Conservation (phyloP, 2,329 filamentous ascomycete species). For the Scedosporium apiospermum region DNA sequence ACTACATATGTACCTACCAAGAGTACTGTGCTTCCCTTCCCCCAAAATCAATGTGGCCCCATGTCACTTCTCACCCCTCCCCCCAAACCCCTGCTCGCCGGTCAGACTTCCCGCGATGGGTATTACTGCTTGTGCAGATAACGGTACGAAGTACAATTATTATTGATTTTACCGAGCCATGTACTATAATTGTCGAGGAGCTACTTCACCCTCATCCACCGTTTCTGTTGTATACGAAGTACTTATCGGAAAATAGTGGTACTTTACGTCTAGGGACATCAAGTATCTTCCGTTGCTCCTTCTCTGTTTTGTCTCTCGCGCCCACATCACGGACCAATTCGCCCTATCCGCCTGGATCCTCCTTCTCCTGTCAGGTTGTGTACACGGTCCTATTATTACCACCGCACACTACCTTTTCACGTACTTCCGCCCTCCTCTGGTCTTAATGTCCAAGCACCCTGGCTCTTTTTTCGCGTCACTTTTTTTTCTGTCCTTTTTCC, state of each 20-base stretch:
- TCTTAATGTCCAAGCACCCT: neutral
- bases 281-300: too few relatives aligned
- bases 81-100: neutral
- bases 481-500: neutral
- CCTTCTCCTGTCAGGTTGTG: too few relatives aligned
- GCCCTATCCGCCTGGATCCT: too few relatives aligned
- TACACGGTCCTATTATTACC: too few relatives aligned
- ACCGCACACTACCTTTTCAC: too few relatives aligned
- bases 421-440: too few relatives aligned
- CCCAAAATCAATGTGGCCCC: neutral
- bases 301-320: too few relatives aligned
- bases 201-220: neutral
- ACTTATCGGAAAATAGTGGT: too few relatives aligned
- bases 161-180: neutral
- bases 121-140: neutral
- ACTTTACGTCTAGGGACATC: too few relatives aligned
- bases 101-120: neutral
- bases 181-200: neutral
- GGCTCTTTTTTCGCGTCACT: constrained; percentile 3
- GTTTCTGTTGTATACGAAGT: too few relatives aligned
- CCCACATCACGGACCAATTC: too few relatives aligned
- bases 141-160: neutral
- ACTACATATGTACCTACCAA: neutral
- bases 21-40: neutral
- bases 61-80: neutral